Conservation (phyloP, 1,284 basidiomycete genomes). For the Ganoderma multipileum region DNA sequence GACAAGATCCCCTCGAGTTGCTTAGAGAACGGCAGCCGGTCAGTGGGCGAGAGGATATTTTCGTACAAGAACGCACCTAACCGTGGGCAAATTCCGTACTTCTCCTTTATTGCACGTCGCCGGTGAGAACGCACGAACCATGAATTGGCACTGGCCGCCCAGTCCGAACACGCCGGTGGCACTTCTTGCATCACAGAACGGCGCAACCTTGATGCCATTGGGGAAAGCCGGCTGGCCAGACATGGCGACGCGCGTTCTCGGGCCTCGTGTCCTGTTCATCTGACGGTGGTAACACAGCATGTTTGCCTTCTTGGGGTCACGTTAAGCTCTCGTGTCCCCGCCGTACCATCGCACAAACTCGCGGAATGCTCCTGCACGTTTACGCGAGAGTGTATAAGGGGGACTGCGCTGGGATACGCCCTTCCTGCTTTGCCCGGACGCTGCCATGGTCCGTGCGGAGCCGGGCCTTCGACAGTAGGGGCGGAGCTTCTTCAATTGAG, state of each 20-base stretch:
- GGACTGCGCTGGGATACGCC: slow-evolving; percentile 4
- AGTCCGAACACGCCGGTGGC: slow-evolving; percentile 12
- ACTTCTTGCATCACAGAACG: slow-evolving; percentile 23
- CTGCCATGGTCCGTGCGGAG: slow-evolving; percentile 11
- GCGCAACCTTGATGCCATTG: slow-evolving; percentile 20
- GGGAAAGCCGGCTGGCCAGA: slow-evolving; percentile 22
- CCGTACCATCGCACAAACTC: slow-evolving; percentile 23
- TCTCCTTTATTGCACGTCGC: slow-evolving; percentile 13
- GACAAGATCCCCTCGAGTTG: not conserved
- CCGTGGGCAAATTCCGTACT: slow-evolving; percentile 16
- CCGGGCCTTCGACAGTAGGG: slow-evolving; percentile 7
- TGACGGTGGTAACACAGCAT: slow-evolving; percentile 25
- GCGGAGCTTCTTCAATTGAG: slow-evolving; percentile 22
- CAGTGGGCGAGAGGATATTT: slow-evolving; percentile 20
- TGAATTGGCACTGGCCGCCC: slow-evolving; percentile 8
- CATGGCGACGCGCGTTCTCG: slow-evolving; percentile 18
- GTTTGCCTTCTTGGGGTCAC: slow-evolving; percentile 23
- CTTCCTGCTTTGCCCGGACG: slow-evolving; percentile 28
- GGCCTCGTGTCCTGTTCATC: slow-evolving; percentile 31
- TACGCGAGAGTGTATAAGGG: slow-evolving; percentile 8
- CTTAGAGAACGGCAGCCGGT: slow-evolving; percentile 1
- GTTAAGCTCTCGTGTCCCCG: slow-evolving; percentile 16
- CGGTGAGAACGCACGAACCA: slow-evolving; percentile 17
- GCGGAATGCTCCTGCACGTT: slow-evolving; percentile 6
- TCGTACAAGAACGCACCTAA: slow-evolving; percentile 9